Conservation (phyloP, 768 basidiomycete species). For the Russula sp. region DNA sequence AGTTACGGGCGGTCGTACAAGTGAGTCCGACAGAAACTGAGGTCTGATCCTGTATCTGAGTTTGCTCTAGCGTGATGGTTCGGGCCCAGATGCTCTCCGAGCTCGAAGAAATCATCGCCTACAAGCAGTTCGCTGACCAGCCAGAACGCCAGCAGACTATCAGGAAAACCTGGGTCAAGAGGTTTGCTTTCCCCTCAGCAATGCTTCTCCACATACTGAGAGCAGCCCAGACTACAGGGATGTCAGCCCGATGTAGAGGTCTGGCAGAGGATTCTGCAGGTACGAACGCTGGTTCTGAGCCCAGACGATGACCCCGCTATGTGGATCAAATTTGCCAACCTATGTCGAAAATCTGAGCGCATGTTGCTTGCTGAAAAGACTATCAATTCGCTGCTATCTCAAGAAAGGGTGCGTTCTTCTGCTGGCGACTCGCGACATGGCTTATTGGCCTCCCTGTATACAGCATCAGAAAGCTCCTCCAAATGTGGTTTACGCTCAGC, state of each 20-base stretch:
- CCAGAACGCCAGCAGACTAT: slow-evolving; percentile 87
- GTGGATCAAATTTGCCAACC: slow-evolving; percentile 99
- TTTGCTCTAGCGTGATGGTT: slow-evolving; percentile 70
- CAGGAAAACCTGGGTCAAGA: slow-evolving; percentile 95
- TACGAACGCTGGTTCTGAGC: slow-evolving; percentile 86
- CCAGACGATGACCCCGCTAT: slow-evolving; percentile 93
- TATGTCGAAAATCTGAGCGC: slow-evolving; percentile 92
- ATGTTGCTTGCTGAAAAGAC: slow-evolving; percentile 97
- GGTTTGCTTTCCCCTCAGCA: slow-evolving; percentile 42
- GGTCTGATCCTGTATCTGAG: slow-evolving; percentile 8
- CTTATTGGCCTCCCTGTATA: not conserved
- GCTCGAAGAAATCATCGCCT: slow-evolving; percentile 93
- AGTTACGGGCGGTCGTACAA: slow-evolving; percentile 97
- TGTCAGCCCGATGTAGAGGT: slow-evolving; percentile 98
- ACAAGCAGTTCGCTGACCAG: slow-evolving; percentile 92
- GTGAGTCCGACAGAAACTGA: slow-evolving; percentile 40
- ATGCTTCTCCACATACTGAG: not conserved
- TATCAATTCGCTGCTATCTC: slow-evolving; percentile 82
- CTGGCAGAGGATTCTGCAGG: slow-evolving; percentile 97
- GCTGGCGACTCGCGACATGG: slow-evolving; percentile 1
- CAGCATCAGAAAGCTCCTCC: slow-evolving; percentile 75
- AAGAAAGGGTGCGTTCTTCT: slow-evolving; percentile 47
- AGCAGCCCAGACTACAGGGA: slow-evolving; percentile 67
- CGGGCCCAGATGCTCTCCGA: slow-evolving; percentile 98
- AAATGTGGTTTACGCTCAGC: slow-evolving; percentile 91